These are phyloP conservation scores for Asclepias syriaca DNA, from an alignment of 257 asterid genomes.

Conservation along the genomic window DNA sequence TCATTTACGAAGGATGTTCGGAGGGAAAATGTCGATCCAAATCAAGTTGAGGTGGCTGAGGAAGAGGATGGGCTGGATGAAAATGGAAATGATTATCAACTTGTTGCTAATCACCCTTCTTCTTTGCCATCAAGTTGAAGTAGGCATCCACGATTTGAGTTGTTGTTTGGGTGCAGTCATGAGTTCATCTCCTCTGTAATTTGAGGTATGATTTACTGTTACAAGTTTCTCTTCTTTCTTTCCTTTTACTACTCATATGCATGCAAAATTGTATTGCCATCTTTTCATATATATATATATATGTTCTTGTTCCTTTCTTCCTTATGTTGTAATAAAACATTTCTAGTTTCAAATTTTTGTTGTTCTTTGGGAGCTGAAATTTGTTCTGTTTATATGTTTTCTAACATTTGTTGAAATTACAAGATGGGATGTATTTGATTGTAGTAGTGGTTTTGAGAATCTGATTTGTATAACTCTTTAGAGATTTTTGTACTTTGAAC, in stretches of 20 bases:
- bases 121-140: constrained; percentile 19
- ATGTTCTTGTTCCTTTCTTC: not conserved
- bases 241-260: not conserved
- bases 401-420: too few relatives aligned
- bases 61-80: constrained; percentile 28
- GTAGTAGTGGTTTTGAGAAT: too few relatives aligned
- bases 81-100: constrained; percentile 37
- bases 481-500: too few relatives aligned
- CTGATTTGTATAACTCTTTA: too few relatives aligned
- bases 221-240: not conserved
- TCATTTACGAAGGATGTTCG: constrained; percentile 25
- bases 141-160: constrained; percentile 10
- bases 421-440: too few relatives aligned
- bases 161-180: constrained; percentile 1
- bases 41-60: constrained; percentile 27
- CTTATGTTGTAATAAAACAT: constrained; percentile 2
- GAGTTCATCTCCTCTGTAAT: constrained; percentile 10
- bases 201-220: not conserved
- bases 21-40: constrained; percentile 26
- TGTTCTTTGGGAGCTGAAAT: not conserved
- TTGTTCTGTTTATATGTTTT: not conserved
- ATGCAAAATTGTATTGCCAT: constrained; percentile 1
- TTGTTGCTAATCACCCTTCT: constrained; percentile 30
- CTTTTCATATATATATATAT: constrained; percentile 15
- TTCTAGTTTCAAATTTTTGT: not conserved